Conservation (phyloP, 306 rosid genomes). For the Vigna trinervia region DNA sequence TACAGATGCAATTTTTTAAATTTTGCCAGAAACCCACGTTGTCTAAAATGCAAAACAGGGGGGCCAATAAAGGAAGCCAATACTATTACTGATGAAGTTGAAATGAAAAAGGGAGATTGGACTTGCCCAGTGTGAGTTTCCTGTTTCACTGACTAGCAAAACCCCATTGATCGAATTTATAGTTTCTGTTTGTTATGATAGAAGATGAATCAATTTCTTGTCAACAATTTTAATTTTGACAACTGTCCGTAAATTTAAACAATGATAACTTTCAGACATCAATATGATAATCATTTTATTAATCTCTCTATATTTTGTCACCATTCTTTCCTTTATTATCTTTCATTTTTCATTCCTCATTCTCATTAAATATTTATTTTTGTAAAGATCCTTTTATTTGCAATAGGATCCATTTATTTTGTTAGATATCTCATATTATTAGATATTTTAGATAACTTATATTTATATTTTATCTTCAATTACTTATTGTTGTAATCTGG, state of each 20-base stretch:
- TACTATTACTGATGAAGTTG: conserved; percentile 39
- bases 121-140: conserved; percentile 70
- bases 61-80: conserved; percentile 59
- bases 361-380: neutral
- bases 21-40: conserved; percentile 69
- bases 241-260: neutral
- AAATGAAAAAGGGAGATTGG: conserved; percentile 94
- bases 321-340: neutral
- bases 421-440: too few relatives aligned
- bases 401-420: neutral
- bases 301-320: neutral
- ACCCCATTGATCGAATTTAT: conserved; percentile 25
- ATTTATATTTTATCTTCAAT: too few relatives aligned
- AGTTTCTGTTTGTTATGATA: conserved; percentile 2
- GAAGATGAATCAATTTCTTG: conserved; percentile 25
- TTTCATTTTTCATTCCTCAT: neutral
- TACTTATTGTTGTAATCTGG: too few relatives aligned
- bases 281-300: neutral
- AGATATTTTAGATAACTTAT: too few relatives aligned
- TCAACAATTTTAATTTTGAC: conserved; percentile 11
- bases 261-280: neutral
- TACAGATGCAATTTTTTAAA: conserved; percentile 87
- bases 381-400: neutral
- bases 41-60: conserved; percentile 74
- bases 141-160: conserved; percentile 28